Base-by-base conservation (phyloP, 352 stramenopile genomes). In the Pythium aquatile region DNA sequence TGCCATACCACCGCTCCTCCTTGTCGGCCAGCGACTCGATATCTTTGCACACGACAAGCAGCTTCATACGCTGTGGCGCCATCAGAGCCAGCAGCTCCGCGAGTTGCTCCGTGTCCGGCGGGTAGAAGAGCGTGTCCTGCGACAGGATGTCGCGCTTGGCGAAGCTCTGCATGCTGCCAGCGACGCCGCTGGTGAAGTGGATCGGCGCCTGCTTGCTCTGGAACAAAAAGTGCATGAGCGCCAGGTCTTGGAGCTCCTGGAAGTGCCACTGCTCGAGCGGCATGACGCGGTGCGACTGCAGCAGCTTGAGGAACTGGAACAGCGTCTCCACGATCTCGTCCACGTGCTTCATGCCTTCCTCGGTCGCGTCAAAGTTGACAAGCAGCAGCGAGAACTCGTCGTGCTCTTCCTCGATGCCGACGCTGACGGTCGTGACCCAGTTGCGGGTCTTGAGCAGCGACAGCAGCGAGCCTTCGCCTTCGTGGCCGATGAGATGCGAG, bases 401-500 rank as follows among this genome's bases (percentile, higher is more conserved):
- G 42, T 66, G 59, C 20, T 72, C 66, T 11, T 69, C 64, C 8
- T 72, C 66, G 40, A 72, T 37, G 44, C 68, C 71, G 16, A 61
- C 60, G n/a, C 49, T 65, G 53, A 75, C n/a, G 69, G 76, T 63
- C 81, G 79, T 51, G 20, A 69, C 68, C 53, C 66, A 73, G 20
- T 70, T 64, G 13, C 42, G 29, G n/a, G 60, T 53, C 69, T 96
- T 96, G 20, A 97, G 71, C 65, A 92, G 81, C 8, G 86, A 88
- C 17, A 97, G 64, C 49, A 98, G 77, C 9, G 87, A 97, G 32
- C 85, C 84, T 35, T 51, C 57, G 40, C 79, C 85, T 78, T 98
- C 92, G 70, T 97, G 86, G 14, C 92, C 92, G 16, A 97, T 65
- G 3, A 98, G 61, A 61, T 94, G 81, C 35, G 74, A 66, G 9